A percentile compares a stretch with the other conserved stretches of the same genome.
phyloP scores from a whole-genome alignment of 2,329 filamentous ascomycete genomes.

The Alternaria consortialis region DNA sequence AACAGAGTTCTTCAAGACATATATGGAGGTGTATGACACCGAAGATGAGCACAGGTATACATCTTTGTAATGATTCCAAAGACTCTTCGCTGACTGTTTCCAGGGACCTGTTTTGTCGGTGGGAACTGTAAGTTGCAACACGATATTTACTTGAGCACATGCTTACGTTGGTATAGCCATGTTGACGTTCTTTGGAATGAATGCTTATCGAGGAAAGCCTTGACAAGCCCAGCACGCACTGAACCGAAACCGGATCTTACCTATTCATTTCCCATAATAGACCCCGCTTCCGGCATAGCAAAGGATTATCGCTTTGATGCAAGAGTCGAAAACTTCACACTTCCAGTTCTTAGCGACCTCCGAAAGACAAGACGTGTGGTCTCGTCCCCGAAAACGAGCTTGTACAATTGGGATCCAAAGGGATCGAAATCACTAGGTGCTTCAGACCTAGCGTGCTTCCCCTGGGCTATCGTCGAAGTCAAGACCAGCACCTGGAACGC shows the following conservation, averaged over 20 bases:
- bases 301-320: background rate
- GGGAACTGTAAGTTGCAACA: no score
- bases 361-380: background rate
- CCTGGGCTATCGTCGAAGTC: conserved; percentile 26
- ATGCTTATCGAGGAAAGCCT: conserved; percentile 7
- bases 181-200: background rate
- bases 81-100: no score
- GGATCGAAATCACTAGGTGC: background rate
- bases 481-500: background rate
- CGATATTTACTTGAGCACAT: no score
- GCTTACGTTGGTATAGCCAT: no score
- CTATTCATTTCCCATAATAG: conserved; percentile 22
- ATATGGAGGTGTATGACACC: conserved; percentile 5
- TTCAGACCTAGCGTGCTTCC: conserved; percentile 22
- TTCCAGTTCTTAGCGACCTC: conserved; percentile 14
- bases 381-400: conserved; percentile 10
- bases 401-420: background rate
- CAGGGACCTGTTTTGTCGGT: no score
- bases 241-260: conserved; percentile 24
- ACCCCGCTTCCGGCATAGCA: background rate
- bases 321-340: conserved; percentile 13
- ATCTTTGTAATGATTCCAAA: background rate
- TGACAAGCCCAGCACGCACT: background rate
- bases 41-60: background rate
- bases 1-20: conserved; percentile 11